phyloP scores from a whole-genome alignment of 2,329 filamentous ascomycete genomes.

The Leptodontidium sp. region DNA sequence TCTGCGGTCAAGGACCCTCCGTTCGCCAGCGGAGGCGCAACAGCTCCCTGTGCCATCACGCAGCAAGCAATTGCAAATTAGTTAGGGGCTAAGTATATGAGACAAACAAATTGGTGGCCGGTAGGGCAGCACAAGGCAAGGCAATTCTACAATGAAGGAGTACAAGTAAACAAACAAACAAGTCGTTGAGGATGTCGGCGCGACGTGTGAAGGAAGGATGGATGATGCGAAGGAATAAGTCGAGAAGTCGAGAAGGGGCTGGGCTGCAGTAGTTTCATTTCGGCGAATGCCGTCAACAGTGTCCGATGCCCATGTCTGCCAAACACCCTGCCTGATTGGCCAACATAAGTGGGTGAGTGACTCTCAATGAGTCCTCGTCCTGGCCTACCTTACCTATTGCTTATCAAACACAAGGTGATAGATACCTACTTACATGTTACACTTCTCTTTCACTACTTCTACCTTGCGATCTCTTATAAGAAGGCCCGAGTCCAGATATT shows the following conservation, averaged over 20 bases:
- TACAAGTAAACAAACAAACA: constrained; percentile 4
- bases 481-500: neutral
- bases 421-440: constrained; percentile 5
- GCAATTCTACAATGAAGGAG: constrained; percentile 15
- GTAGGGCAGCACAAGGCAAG: neutral
- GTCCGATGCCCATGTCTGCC: neutral
- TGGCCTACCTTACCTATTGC: neutral
- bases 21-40: constrained; percentile 45
- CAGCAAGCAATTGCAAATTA: constrained; percentile 34
- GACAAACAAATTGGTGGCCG: constrained; percentile 25
- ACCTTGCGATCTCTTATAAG: neutral
- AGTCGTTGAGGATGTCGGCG: constrained; percentile 8
- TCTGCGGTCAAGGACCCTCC: constrained; percentile 52
- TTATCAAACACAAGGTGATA: constrained; percentile 1
- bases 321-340: neutral
- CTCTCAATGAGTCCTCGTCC: neutral
- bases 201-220: neutral
- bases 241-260: neutral
- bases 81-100: constrained; percentile 31
- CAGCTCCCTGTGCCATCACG: constrained; percentile 49
- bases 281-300: neutral
- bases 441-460: neutral
- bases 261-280: neutral
- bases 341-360: constrained; percentile 13
- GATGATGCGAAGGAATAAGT: neutral